Evolutionary conservation across 495 filamentous ascomycete species (phyloP).

Genomic region (Penicillium cinerascens): DNA sequence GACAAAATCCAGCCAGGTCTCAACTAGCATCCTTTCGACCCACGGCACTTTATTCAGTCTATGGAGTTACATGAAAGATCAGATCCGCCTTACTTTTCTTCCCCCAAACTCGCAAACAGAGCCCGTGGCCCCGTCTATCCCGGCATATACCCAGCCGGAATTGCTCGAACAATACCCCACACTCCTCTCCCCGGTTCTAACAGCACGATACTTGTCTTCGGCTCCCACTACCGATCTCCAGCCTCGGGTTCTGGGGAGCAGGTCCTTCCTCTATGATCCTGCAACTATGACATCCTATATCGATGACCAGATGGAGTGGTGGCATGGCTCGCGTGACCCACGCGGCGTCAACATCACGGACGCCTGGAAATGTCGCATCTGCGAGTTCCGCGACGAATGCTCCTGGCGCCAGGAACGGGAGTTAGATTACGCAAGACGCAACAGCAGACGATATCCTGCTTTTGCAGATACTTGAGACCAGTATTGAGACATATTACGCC

Average conservation of each 20-base stretch:
- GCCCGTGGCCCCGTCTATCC: conserved; percentile 37
- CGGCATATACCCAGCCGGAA: conserved; percentile 50
- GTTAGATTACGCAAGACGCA: conserved; percentile 37
- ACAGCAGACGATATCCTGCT: conserved; percentile 11
- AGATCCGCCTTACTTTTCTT: conserved; percentile 63
- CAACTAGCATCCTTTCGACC: conserved; percentile 51
- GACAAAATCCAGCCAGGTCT: conserved; percentile 37
- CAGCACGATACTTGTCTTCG: conserved; percentile 43
- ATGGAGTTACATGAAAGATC: conserved; percentile 64
- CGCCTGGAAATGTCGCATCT: conserved; percentile 79
- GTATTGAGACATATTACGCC: too few species aligned
- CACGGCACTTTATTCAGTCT: conserved; percentile 59
- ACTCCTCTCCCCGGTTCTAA: conserved; percentile 43
- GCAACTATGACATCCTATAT: conserved; percentile 61
- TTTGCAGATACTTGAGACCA: conserved; percentile 12
- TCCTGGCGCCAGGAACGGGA: conserved; percentile 59
- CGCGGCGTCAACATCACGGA: conserved; percentile 85
- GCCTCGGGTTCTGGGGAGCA: conserved; percentile 56
- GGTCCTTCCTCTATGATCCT: conserved; percentile 67
- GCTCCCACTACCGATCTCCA: conserved; percentile 26
- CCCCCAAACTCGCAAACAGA: conserved; percentile 14
- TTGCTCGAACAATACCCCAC: conserved; percentile 55
- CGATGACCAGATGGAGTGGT: conserved; percentile 72
- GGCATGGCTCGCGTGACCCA: conserved; percentile 73
- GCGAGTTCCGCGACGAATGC: conserved; percentile 61